Conservation (phyloP, 2,329 filamentous ascomycete species). For the Gaeumannomyces tritici region DNA sequence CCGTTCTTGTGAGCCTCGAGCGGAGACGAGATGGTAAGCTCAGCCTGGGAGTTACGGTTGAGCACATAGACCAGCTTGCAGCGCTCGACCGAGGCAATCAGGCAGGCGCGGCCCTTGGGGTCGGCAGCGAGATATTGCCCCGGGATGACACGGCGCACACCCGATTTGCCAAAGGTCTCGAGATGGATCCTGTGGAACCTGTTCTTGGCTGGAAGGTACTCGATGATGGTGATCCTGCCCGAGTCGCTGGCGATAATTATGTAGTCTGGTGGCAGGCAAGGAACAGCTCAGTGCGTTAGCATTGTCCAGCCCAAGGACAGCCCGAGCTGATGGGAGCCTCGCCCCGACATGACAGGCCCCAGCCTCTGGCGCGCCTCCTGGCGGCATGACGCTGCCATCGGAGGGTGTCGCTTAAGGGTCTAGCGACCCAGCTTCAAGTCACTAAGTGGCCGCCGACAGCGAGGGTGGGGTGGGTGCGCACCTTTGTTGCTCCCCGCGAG, state of each 20-base stretch:
- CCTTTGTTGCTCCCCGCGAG: constrained; percentile 93
- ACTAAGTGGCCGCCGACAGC: constrained; percentile 46
- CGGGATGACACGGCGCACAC: constrained; percentile 83
- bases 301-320: background rate
- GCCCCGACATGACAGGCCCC: background rate
- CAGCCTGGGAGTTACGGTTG: constrained; percentile 88
- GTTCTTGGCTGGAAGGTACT: constrained; percentile 81
- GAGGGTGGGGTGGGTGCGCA: constrained; percentile 37
- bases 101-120: constrained; percentile 87
- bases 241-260: constrained; percentile 94
- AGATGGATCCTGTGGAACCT: constrained; percentile 82
- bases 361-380: background rate
- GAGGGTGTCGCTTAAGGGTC: constrained; percentile 13
- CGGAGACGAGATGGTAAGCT: constrained; percentile 93
- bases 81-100: constrained; percentile 93
- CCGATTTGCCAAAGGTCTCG: constrained; percentile 97
- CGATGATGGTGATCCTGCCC: constrained; percentile 85
- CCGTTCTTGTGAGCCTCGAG: constrained; percentile 92
- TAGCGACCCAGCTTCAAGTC: constrained; percentile 55
- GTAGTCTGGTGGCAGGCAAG: constrained; percentile 56
- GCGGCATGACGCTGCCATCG: background rate
- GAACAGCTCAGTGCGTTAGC: background rate
- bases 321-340: background rate
- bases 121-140: constrained; percentile 95
- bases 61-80: constrained; percentile 99